Evolutionary conservation across 768 basidiomycete genomes (phyloP), one percentile per base, ranked within the genome.

Genomic region (Lactarius tabidus): DNA sequence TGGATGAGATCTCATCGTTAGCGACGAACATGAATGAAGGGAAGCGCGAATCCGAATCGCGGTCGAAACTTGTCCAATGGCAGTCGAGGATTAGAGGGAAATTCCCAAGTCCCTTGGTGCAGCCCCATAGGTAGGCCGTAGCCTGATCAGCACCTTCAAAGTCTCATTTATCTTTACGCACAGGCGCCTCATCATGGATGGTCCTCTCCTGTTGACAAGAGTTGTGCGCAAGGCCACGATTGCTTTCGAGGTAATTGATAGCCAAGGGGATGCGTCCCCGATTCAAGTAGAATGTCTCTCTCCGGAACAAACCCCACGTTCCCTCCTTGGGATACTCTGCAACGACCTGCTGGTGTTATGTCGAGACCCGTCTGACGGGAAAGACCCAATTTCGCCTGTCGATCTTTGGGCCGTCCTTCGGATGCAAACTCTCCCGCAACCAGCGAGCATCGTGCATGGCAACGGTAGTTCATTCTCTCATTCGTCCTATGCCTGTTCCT

Each of bases 21-120:
- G 95, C 97, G 3, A 92, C 86, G 57, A 91, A 91, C 72, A 97
- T 99, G 92, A 99, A 99, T 75, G 97, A 99, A 77, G 93, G 94
- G 67, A 98, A 98, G 75, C 86, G 97, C 2, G 95, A 98, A 70
- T 84, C 93, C 2, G 97, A 99, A 77, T 95, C 92, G 1, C 83
- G 97, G 26, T 84, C 88, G 54, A 91, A 93, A 72, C 85, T 98
- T 29, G 91, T 98, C 20, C 86, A 90, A 72, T 95, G 91, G 92
- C 93, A 95, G 77, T 72, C 87, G 39, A 83, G 93, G 70, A 98
- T 99, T 71, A 82, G 89, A 43, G 92, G 93, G 23, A 91, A 86
- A 73, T 98, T 97, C 75, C 95, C 94, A 9, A 95, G 93, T 65
- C 95, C 97, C n/a, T 80, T 99, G 41, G 97, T 99, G 39, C 97